Conservation (phyloP, 2,329 filamentous ascomycete species). For the Penicillium griseofulvum region DNA sequence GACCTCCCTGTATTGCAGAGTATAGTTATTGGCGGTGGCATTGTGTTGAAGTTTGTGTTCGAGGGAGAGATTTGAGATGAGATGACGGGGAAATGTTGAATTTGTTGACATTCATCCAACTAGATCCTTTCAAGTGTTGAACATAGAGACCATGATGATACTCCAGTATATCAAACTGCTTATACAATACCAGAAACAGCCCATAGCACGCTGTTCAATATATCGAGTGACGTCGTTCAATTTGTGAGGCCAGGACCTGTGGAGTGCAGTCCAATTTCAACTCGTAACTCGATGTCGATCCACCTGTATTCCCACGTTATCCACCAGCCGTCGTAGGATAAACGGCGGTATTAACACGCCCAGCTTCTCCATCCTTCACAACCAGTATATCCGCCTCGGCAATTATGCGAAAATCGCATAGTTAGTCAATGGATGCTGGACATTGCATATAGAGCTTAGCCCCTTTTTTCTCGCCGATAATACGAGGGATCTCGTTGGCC, state of each 20-base stretch:
- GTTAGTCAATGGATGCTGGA: slow-evolving; percentile 40
- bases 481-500: no score
- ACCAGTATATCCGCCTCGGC: slow-evolving; percentile 2
- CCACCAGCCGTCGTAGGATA: neutral
- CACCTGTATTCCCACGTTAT: slow-evolving; percentile 1
- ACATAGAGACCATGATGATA: no score
- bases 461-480: no score
- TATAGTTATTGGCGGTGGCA: neutral
- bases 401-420: slow-evolving; percentile 37
- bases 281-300: slow-evolving; percentile 1
- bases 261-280: no score
- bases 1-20: neutral
- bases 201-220: no score
- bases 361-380: neutral
- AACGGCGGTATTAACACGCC: slow-evolving; percentile 1
- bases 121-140: no score
- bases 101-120: neutral
- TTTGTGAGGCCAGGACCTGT: no score
- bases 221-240: no score
- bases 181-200: no score
- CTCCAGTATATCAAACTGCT: no score
- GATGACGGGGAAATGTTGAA: neutral
- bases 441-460: no score
- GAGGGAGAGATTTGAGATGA: neutral
- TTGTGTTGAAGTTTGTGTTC: neutral